A percentile compares a stretch with the other conserved stretches of the same genome.
Evolutionary conservation across 2,329 filamentous ascomycete species (phyloP).

Genomic region (Rasamsonia emersonii): DNA sequence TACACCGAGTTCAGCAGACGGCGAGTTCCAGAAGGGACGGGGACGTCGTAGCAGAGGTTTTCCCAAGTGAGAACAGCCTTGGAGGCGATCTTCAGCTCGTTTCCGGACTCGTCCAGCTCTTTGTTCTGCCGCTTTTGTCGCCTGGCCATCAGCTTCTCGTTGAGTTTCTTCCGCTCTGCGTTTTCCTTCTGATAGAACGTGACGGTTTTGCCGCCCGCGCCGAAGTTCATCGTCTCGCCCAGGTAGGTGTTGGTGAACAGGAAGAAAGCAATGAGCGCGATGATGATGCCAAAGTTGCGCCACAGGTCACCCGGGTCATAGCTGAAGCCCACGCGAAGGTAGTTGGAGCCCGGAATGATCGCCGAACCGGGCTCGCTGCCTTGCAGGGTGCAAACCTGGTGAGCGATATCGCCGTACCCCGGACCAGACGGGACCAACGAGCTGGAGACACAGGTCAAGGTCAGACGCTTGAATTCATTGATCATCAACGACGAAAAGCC

Average conservation of each 20-base stretch:
- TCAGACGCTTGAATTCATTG: slow-evolving; percentile 68
- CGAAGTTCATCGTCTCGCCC: slow-evolving; percentile 29
- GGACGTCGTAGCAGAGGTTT: slow-evolving; percentile 42
- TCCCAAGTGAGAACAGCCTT: slow-evolving; percentile 50
- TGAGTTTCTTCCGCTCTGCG: slow-evolving; percentile 12
- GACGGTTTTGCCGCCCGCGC: slow-evolving; percentile 24
- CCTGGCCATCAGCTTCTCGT: slow-evolving; percentile 5
- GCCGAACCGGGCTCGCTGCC: slow-evolving; percentile 60
- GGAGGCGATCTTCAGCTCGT: slow-evolving; percentile 44
- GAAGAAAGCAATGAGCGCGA: slow-evolving; percentile 28
- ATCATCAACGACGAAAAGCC: slow-evolving; percentile 73
- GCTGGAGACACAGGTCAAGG: slow-evolving; percentile 58
- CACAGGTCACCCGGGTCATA: slow-evolving; percentile 63
- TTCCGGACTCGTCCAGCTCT: slow-evolving; percentile 23
- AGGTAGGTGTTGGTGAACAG: slow-evolving; percentile 29
- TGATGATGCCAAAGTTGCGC: slow-evolving; percentile 45
- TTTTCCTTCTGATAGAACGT: slow-evolving; percentile 21
- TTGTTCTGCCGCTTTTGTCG: slow-evolving; percentile 8
- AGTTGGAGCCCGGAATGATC: slow-evolving; percentile 56
- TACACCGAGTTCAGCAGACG: slow-evolving; percentile 39
- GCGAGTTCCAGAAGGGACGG: slow-evolving; percentile 37
- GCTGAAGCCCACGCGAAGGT: slow-evolving; percentile 60
- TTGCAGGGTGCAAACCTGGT: slow-evolving; percentile 74
- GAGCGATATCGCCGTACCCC: slow-evolving; percentile 59
- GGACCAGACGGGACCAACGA: slow-evolving; percentile 59